A percentile compares a stretch with the other conserved stretches of the same genome.
These are phyloP conservation scores for Staphylotrichum longicolle DNA, from an alignment of 495 filamentous ascomycete species.

Conservation along the genomic window DNA sequence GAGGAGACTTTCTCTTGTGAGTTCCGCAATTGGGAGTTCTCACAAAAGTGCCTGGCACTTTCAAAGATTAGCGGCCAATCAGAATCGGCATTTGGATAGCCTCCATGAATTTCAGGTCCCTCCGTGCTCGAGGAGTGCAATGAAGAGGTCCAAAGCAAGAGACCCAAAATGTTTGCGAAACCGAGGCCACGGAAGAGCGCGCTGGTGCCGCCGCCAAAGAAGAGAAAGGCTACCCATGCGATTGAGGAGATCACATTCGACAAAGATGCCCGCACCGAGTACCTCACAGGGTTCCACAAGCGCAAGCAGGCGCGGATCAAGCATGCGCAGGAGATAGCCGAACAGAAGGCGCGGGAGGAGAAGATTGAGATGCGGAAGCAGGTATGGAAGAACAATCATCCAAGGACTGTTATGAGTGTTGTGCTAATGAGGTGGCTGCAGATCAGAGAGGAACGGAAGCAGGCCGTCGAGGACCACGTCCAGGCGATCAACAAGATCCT, in stretches of 20 bases:
- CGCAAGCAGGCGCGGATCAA: constrained; percentile 81
- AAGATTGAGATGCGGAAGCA: constrained; percentile 67
- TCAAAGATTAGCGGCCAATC: too few relatives aligned
- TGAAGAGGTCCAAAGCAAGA: not conserved
- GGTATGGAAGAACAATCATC: constrained; percentile 45
- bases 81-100: too few relatives aligned
- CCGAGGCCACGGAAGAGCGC: constrained; percentile 50
- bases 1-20: too few relatives aligned
- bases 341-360: constrained; percentile 69
- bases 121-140: not conserved
- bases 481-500: constrained; percentile 65
- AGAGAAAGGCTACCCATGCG: constrained; percentile 57
- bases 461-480: constrained; percentile 76
- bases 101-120: constrained; percentile 19
- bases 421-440: constrained; percentile 34
- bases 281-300: constrained; percentile 94
- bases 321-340: constrained; percentile 74
- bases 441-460: constrained; percentile 76
- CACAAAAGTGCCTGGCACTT: too few relatives aligned
- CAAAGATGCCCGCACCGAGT: constrained; percentile 69
- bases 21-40: too few relatives aligned
- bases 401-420: not conserved
- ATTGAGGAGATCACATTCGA: constrained; percentile 86
- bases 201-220: constrained; percentile 55
- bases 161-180: constrained; percentile 43